Evolutionary conservation across 23 red algal genomes (phyloP).

Genomic region (Agarophyton chilense): DNA sequence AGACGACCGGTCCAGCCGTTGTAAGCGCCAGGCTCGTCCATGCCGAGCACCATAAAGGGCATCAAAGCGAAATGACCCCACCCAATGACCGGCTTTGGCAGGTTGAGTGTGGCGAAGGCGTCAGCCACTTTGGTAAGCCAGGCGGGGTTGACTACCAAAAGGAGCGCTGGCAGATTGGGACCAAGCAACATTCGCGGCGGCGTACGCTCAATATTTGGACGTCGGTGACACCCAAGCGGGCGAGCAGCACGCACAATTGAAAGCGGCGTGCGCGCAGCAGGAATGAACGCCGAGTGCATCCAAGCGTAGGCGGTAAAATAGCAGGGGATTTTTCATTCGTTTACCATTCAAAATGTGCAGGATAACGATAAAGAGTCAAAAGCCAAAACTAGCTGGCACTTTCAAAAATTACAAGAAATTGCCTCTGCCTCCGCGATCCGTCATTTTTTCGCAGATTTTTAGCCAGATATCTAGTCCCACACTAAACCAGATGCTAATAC

Average conservation of each 20-base stretch:
- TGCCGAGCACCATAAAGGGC: slow-evolving; percentile 87
- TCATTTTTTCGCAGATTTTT: no score
- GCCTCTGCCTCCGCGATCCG: no score
- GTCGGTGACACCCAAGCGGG: background rate
- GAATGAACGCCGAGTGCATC: background rate
- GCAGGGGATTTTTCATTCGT: no score
- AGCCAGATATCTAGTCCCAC: no score
- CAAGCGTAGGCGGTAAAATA: no score
- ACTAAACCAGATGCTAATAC: no score
- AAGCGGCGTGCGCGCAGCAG: background rate
- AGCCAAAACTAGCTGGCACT: no score
- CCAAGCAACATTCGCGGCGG: background rate
- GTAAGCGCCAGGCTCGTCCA: slow-evolving; percentile 78
- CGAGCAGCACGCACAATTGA: background rate
- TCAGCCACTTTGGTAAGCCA: slow-evolving; percentile 82
- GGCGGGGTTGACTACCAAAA: slow-evolving; percentile 71
- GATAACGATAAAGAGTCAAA: no score
- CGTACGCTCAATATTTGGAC: background rate
- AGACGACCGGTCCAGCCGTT: slow-evolving; percentile 91
- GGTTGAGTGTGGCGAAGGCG: slow-evolving; percentile 75
- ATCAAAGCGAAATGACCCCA: slow-evolving; percentile 97
- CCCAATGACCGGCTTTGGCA: slow-evolving; percentile 75
- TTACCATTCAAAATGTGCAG: no score
- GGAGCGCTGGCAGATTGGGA: background rate
- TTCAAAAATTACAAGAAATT: no score